These are phyloP conservation scores for Protomyces pachydermus DNA, from an alignment of 1,139 yeast genomes.

Conservation along the genomic window DNA sequence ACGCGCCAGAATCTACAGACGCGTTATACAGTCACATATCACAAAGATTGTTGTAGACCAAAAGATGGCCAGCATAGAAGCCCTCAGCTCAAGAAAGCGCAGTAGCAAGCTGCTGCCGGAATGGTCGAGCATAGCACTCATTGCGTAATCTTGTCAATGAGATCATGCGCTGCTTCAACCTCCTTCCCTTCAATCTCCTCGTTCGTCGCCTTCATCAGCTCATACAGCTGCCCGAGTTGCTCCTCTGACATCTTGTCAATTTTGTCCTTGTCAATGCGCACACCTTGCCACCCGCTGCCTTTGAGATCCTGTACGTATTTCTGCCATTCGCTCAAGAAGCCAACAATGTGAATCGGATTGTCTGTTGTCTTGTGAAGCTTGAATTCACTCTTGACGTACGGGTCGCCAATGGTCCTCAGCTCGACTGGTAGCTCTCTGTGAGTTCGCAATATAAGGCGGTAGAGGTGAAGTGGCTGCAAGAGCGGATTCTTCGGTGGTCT, in stretches of 20 bases:
- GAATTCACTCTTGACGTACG: constrained; percentile 84
- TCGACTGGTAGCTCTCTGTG: constrained; percentile 64
- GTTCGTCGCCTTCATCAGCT: constrained; percentile 16
- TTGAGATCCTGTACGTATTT: constrained; percentile 36
- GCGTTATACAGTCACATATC: not conserved
- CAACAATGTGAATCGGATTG: constrained; percentile 89
- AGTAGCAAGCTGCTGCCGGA: not conserved
- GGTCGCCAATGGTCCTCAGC: constrained; percentile 76
- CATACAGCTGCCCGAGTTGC: constrained; percentile 24
- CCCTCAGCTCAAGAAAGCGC: not conserved
- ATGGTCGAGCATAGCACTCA: not conserved
- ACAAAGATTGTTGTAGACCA: not conserved
- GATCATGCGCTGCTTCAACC: constrained; percentile 14
- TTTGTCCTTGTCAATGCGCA: constrained; percentile 18
- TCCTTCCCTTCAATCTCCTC: constrained; percentile 13
- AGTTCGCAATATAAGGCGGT: constrained; percentile 72
- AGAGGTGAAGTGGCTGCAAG: constrained; percentile 74
- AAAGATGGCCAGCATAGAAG: not conserved
- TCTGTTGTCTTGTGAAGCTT: constrained; percentile 76
- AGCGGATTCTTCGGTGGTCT: constrained; percentile 36
- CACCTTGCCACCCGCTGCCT: constrained; percentile 17
- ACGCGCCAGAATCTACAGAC: not conserved
- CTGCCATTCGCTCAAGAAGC: constrained; percentile 92
- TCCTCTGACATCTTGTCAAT: constrained; percentile 25
- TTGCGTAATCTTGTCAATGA: constrained; percentile 24